These are phyloP conservation scores for Thermoascus crustaceus DNA, from an alignment of 2,329 filamentous ascomycete genomes.

Conservation along the genomic window DNA sequence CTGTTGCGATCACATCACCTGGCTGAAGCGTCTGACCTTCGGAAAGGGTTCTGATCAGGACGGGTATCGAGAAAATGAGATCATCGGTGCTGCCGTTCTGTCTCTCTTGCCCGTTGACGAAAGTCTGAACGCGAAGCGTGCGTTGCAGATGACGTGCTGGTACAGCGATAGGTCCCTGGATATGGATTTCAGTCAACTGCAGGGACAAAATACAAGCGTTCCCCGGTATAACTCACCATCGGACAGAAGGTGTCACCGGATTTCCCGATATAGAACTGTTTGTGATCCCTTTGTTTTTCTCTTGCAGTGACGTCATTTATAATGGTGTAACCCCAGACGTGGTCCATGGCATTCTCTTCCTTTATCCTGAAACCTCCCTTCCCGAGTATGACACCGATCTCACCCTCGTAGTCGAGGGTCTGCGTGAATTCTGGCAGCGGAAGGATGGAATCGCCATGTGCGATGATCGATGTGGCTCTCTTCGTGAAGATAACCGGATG, in stretches of 20 bases:
- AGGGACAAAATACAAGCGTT: no score
- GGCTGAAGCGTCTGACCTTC: conserved; percentile 44
- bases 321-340: conserved; percentile 52
- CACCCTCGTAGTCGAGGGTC: conserved; percentile 49
- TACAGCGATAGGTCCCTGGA: conserved; percentile 44
- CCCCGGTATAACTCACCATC: no score
- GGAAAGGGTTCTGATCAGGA: conserved; percentile 41
- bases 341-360: conserved; percentile 31
- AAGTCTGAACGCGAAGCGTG: conserved; percentile 35
- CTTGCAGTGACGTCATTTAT: conserved; percentile 51
- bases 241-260: conserved; percentile 49
- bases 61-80: conserved; percentile 44
- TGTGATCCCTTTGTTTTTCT: conserved; percentile 49
- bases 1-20: conserved; percentile 45
- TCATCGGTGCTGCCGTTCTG: conserved; percentile 43
- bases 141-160: conserved; percentile 38
- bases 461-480: conserved; percentile 46
- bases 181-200: conserved; percentile 19
- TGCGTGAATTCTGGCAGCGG: conserved; percentile 42
- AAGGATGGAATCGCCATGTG: conserved; percentile 40
- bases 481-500: conserved; percentile 52
- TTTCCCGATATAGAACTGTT: conserved; percentile 54
- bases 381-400: conserved; percentile 50
- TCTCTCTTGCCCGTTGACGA: conserved; percentile 44
- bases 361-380: conserved; percentile 32